These are phyloP conservation scores for Cyberlindnera bimundalis DNA, from an alignment of 805 yeast genomes.

Conservation along the genomic window DNA sequence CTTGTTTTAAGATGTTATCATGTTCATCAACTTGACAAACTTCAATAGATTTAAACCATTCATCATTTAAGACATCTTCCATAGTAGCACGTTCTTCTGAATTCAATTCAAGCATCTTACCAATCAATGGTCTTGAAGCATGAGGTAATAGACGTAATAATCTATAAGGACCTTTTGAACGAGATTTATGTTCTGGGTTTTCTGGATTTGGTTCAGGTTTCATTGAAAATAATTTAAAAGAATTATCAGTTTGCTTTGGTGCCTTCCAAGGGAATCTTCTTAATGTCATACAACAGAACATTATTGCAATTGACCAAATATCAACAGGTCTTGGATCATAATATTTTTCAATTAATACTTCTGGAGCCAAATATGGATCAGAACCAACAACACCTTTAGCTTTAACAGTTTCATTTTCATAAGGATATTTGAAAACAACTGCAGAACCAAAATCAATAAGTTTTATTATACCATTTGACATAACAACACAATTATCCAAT, in stretches of 20 bases:
- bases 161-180: slow-evolving; percentile 65
- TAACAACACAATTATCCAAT: slow-evolving; percentile 89
- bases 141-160: slow-evolving; percentile 68
- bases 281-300: slow-evolving; percentile 85
- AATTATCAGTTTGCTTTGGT: slow-evolving; percentile 73
- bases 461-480: slow-evolving; percentile 69
- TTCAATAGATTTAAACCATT: slow-evolving; percentile 56
- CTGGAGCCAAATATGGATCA: slow-evolving; percentile 95
- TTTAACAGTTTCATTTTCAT: slow-evolving; percentile 50
- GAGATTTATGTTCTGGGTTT: slow-evolving; percentile 35
- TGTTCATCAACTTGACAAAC: slow-evolving; percentile 41
- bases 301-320: slow-evolving; percentile 91
- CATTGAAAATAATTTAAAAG: slow-evolving; percentile 64
- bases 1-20: slow-evolving; percentile 24
- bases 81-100: slow-evolving; percentile 57
- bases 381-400: slow-evolving; percentile 92
- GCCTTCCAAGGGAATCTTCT: slow-evolving; percentile 94
- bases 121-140: slow-evolving; percentile 57
- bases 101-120: slow-evolving; percentile 60
- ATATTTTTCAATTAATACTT: slow-evolving; percentile 52
- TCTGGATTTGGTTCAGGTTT: slow-evolving; percentile 32
- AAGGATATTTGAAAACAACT: slow-evolving; percentile 70
- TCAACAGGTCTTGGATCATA: slow-evolving; percentile 90
- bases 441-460: slow-evolving; percentile 94
- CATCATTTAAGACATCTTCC: slow-evolving; percentile 49